These are phyloP conservation scores for bread wheat (Triticum aestivum) DNA, from an alignment of 176 grass and related monocot species.

Conservation along the genomic window IWGSC_CS_RefSeq_v2.1 NC_057802.1:534458702-534459201, in stretches of 20 bases:
- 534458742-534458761: background rate
- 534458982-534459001: background rate
- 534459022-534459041: background rate
- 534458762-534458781: background rate
- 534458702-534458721: background rate
- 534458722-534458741: background rate
- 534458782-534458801: background rate
- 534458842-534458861: background rate
- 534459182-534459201: background rate
- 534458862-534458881: background rate
- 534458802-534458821: conserved; percentile 2
- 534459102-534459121: background rate
- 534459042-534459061: background rate
- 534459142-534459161: background rate
- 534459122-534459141: background rate
- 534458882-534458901: too few relatives aligned
- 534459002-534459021: background rate
- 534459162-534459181: background rate
- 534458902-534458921: too few relatives aligned
- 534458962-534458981: background rate
- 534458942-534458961: too few relatives aligned
- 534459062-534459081: background rate
- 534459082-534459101: background rate
- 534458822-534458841: background rate
- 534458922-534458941: too few relatives aligned